Evolutionary conservation across 805 yeast species (phyloP).

Genomic region (Lachancea nothofagi): DNA sequence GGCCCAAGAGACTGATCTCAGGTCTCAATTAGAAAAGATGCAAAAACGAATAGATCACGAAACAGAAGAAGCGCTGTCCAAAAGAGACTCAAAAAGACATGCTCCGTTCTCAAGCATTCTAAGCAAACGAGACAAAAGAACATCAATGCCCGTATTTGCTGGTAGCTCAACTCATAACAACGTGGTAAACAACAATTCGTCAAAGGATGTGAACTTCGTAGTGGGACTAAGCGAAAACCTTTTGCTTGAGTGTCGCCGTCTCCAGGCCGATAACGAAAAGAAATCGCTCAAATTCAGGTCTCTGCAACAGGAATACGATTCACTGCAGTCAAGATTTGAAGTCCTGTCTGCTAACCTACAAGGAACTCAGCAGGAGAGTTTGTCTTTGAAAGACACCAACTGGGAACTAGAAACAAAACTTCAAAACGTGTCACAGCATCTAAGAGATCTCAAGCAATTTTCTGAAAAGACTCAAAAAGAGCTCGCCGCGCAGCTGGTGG

Average conservation of each 20-base stretch:
- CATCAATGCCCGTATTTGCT: conserved; percentile 22
- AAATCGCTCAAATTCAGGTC: conserved; percentile 40
- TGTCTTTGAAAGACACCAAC: conserved; percentile 50
- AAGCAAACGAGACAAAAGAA: conserved; percentile 12
- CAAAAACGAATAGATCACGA: conserved; percentile 20
- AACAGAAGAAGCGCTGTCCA: conserved; percentile 10
- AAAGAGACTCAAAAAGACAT: conserved; percentile 1
- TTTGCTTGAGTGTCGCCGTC: conserved; percentile 61
- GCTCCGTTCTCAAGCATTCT: conserved; percentile 10
- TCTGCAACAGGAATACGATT: conserved; percentile 40
- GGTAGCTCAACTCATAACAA: conserved; percentile 26
- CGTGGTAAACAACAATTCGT: conserved; percentile 27
- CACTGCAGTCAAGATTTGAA: conserved; percentile 19
- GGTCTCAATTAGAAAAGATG: conserved; percentile 21
- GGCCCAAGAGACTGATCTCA: conserved; percentile 5
- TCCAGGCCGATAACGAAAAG: conserved; percentile 57
- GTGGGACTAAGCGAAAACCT: conserved; percentile 71
- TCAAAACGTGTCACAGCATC: conserved; percentile 33
- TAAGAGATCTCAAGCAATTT: conserved; percentile 38
- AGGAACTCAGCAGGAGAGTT: conserved; percentile 32
- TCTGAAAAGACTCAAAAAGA: conserved; percentile 37
- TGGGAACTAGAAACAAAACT: conserved; percentile 60
- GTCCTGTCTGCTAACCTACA: conserved; percentile 12
- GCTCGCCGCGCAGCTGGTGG: conserved; percentile 37
- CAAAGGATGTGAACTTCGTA: conserved; percentile 64